Evolutionary conservation across 2,329 filamentous ascomycete species (phyloP).

Genomic region (Samsoniella hepiali): DNA sequence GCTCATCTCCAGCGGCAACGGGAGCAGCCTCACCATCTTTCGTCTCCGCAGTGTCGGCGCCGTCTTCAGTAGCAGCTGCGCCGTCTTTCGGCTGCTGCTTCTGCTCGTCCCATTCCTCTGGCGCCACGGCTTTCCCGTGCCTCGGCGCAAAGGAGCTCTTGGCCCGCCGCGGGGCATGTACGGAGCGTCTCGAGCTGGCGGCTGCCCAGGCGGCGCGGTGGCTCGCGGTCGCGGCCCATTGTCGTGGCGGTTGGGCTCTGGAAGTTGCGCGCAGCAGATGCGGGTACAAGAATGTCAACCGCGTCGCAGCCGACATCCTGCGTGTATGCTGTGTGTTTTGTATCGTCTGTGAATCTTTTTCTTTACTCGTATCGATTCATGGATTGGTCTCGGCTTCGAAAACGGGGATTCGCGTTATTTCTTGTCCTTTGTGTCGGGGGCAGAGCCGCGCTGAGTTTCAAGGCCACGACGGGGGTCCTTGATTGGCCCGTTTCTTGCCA

Average conservation of each 20-base stretch:
- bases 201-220: background rate
- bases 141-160: slow-evolving; percentile 50
- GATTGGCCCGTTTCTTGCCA: background rate
- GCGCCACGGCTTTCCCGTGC: slow-evolving; percentile 61
- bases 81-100: slow-evolving; percentile 21
- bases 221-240: slow-evolving; percentile 35
- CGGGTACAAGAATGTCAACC: slow-evolving; percentile 67
- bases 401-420: background rate
- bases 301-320: slow-evolving; percentile 54
- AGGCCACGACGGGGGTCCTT: background rate
- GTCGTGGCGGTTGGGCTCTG: slow-evolving; percentile 28
- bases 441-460: slow-evolving; percentile 1
- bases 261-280: slow-evolving; percentile 55
- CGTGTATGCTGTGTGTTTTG: background rate
- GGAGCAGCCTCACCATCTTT: background rate
- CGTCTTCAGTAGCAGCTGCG: background rate
- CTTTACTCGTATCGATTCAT: background rate
- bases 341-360: background rate
- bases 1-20: slow-evolving; percentile 16
- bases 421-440: background rate
- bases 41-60: background rate
- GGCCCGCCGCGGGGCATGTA: slow-evolving; percentile 25
- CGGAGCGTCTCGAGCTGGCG: background rate
- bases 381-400: background rate
- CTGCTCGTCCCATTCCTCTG: slow-evolving; percentile 34